Percentiles rank a stretch among this genome's conserved stretches.
These are phyloP conservation scores for Solanum tacnaense DNA, from an alignment of 257 asterid species.

Conservation along the genomic window DNA sequence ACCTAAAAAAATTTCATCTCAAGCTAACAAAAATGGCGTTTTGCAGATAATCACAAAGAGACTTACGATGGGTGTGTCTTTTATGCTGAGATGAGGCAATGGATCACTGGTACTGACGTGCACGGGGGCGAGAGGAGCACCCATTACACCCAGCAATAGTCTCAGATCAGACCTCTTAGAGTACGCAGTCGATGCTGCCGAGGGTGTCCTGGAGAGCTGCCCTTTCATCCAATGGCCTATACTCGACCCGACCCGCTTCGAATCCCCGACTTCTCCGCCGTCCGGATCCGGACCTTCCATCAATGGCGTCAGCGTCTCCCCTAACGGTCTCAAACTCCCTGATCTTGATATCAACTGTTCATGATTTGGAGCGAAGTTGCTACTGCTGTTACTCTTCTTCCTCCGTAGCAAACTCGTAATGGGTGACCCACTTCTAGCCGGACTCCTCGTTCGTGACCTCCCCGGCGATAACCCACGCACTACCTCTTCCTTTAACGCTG, in stretches of 20 bases:
- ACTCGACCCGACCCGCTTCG: conserved; percentile 53
- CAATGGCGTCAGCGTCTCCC: conserved; percentile 58
- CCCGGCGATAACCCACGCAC: conserved; percentile 83
- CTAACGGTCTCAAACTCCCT: conserved; percentile 61
- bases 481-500: conserved; percentile 78
- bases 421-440: conserved; percentile 65
- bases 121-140: conserved; percentile 92
- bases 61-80: conserved; percentile 81
- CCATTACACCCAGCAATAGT: conserved; percentile 88
- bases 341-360: conserved; percentile 48
- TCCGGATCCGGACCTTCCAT: conserved; percentile 82
- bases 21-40: background rate
- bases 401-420: conserved; percentile 53
- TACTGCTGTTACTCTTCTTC: conserved; percentile 24
- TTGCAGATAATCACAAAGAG: background rate
- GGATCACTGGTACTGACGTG: conserved; percentile 76
- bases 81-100: conserved; percentile 84
- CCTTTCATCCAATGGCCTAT: conserved; percentile 68
- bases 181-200: conserved; percentile 36
- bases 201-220: conserved; percentile 54
- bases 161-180: conserved; percentile 77
- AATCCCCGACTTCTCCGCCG: conserved; percentile 45
- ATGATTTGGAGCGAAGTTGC: conserved; percentile 1
- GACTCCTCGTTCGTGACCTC: conserved; percentile 70
- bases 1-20: background rate